phyloP scores from a whole-genome alignment of 1,284 basidiomycete species.

The Xerocomus amazonicus region DNA sequence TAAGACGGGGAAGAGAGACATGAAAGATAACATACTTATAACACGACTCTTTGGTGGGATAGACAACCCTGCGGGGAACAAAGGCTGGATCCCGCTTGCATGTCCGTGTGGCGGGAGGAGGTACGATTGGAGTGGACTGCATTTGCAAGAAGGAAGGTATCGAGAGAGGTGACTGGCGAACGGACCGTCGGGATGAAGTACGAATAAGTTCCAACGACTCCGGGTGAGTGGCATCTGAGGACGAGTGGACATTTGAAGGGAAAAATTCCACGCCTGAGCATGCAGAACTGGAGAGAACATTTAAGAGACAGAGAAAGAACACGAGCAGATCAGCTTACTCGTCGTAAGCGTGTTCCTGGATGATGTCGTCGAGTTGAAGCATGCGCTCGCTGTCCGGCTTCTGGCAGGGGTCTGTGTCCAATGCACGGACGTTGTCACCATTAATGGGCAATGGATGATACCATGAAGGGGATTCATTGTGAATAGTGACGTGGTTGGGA shows the following conservation, averaged over 20 bases:
- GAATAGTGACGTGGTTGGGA: slow-evolving; percentile 45
- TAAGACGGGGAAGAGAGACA: slow-evolving; percentile 17
- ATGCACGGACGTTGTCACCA: slow-evolving; percentile 29
- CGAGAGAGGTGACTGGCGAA: slow-evolving; percentile 21
- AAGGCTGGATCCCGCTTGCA: slow-evolving; percentile 51
- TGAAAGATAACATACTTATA: slow-evolving; percentile 54
- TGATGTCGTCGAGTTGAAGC: slow-evolving; percentile 65
- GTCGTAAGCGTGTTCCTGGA: slow-evolving; percentile 67
- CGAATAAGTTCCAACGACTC: slow-evolving; percentile 10
- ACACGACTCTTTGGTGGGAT: slow-evolving; percentile 68
- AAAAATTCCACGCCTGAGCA: slow-evolving; percentile 21
- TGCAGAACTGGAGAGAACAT: slow-evolving; percentile 15
- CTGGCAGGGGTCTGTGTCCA: slow-evolving; percentile 32
- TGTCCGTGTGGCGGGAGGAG: slow-evolving; percentile 51
- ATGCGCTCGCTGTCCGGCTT: slow-evolving; percentile 51
- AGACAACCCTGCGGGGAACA: slow-evolving; percentile 54
- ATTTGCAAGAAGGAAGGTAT: slow-evolving; percentile 32
- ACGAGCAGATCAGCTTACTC: slow-evolving; percentile 45
- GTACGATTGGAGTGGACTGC: slow-evolving; percentile 34
- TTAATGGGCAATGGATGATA: slow-evolving; percentile 45
- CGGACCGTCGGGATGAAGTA: slow-evolving; percentile 16
- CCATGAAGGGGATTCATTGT: slow-evolving; percentile 58
- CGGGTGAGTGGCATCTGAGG: slow-evolving; percentile 10
- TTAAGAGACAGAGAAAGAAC: neutral
- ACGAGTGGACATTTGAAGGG: slow-evolving; percentile 4